Percentiles rank a stretch among this genome's conserved stretches.
phyloP scores from a whole-genome alignment of 225 moss, liverwort and hornwort genomes.

The Thuidium tamariscinum region DNA sequence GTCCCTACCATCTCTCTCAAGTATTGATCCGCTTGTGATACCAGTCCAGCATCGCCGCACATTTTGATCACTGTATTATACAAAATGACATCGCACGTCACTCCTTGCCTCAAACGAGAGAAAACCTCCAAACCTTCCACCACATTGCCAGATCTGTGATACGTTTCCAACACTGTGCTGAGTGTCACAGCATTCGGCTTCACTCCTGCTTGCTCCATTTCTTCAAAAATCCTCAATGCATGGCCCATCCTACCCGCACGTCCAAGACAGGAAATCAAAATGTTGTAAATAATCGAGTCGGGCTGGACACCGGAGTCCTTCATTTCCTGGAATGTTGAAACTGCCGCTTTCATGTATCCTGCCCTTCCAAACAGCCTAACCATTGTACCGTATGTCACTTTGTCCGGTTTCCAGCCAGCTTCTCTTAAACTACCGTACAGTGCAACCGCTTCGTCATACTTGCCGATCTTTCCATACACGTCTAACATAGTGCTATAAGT shows the following conservation, averaged over 20 bases:
- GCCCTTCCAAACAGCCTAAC: slow-evolving; percentile 73
- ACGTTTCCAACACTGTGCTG: slow-evolving; percentile 67
- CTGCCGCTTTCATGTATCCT: slow-evolving; percentile 64
- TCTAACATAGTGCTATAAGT: slow-evolving; percentile 85
- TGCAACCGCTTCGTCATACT: slow-evolving; percentile 54
- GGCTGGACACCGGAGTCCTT: slow-evolving; percentile 54
- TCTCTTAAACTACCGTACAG: slow-evolving; percentile 49
- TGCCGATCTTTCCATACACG: slow-evolving; percentile 66
- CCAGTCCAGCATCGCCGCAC: slow-evolving; percentile 70
- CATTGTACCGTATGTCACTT: slow-evolving; percentile 75
- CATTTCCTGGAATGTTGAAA: slow-evolving; percentile 67
- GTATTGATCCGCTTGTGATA: slow-evolving; percentile 46
- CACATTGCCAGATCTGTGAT: slow-evolving; percentile 61
- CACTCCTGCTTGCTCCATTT: slow-evolving; percentile 68
- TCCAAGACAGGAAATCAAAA: slow-evolving; percentile 55
- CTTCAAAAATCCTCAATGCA: slow-evolving; percentile 63
- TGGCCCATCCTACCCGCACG: slow-evolving; percentile 59
- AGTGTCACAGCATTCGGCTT: slow-evolving; percentile 69
- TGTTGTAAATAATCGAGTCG: slow-evolving; percentile 78
- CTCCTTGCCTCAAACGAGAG: slow-evolving; percentile 43
- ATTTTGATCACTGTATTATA: slow-evolving; percentile 88
- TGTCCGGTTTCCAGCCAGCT: slow-evolving; percentile 85
- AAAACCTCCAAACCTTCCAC: slow-evolving; percentile 61
- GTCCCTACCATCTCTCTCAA: slow-evolving; percentile 48
- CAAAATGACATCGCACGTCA: slow-evolving; percentile 64